These are phyloP conservation scores for Acacia crassicarpa DNA, from an alignment of 306 rosid species.

Conservation along the genomic window DNA sequence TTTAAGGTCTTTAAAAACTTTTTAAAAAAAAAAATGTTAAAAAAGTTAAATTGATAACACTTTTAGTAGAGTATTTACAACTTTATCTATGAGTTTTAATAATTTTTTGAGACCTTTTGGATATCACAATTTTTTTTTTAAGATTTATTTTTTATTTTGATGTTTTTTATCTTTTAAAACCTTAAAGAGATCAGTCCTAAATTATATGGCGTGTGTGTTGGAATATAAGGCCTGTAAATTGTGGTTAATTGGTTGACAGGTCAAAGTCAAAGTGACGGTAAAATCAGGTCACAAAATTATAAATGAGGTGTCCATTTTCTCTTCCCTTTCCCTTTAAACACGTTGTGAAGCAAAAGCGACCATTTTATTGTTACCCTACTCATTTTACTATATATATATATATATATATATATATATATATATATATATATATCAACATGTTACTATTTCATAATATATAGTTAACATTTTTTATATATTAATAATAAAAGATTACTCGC, in stretches of 20 bases:
- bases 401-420: no score
- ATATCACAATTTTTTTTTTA: no score
- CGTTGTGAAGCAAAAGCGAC: conserved; percentile 9
- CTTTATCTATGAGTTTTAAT: no score
- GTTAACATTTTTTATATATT: not conserved
- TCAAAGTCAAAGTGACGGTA: not conserved
- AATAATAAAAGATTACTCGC: no score
- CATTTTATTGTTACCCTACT: not conserved
- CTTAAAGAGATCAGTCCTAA: no score
- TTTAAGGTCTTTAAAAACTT: no score
- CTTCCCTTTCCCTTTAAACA: not conserved
- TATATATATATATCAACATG: not conserved
- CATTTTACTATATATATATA: not conserved
- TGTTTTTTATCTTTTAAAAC: no score
- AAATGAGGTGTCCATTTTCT: not conserved
- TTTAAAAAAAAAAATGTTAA: no score
- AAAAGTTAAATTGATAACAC: no score
- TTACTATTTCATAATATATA: not conserved
- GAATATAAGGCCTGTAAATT: not conserved
- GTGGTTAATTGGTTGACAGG: not conserved
- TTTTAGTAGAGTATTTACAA: no score
- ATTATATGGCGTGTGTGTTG: not conserved
- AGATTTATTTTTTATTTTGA: no score
- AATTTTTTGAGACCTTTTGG: no score
- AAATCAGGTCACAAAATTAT: not conserved